Evolutionary conservation across 805 yeast species (phyloP).

Genomic region (Kodamaea neixiangensis): DNA sequence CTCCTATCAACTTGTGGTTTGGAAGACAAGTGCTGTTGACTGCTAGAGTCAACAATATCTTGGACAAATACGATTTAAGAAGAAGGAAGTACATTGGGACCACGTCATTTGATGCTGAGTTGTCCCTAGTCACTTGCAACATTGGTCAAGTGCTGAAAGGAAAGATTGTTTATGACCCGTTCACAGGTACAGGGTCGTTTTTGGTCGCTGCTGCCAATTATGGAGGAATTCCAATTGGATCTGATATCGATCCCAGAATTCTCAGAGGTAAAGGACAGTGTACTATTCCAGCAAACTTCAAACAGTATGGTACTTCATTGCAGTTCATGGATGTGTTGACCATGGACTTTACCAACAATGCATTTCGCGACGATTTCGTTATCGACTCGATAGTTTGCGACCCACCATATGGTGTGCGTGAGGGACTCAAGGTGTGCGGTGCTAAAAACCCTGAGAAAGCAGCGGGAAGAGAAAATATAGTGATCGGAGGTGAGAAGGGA

Average conservation of each 20-base stretch:
- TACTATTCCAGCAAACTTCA: conserved; percentile 65
- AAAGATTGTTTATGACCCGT: conserved; percentile 84
- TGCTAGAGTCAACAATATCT: conserved; percentile 60
- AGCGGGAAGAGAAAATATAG: conserved; percentile 67
- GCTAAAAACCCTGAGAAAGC: conserved; percentile 68
- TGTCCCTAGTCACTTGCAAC: conserved; percentile 84
- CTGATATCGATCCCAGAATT: conserved; percentile 85
- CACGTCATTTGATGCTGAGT: conserved; percentile 94
- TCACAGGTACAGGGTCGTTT: conserved; percentile 96
- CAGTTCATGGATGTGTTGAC: conserved; percentile 74
- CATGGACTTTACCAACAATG: conserved; percentile 94
- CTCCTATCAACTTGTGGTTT: conserved; percentile 65
- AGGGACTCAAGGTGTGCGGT: conserved; percentile 91
- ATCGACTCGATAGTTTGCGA: conserved; percentile 89
- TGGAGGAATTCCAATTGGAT: conserved; percentile 79
- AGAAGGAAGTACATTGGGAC: conserved; percentile 90
- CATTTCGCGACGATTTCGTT: conserved; percentile 60
- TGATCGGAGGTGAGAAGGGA: conserved; percentile 81
- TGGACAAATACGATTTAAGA: conserved; percentile 80
- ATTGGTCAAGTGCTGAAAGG: conserved; percentile 72
- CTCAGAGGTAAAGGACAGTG: conserved; percentile 67
- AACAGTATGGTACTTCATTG: conserved; percentile 62
- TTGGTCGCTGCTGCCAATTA: conserved; percentile 82
- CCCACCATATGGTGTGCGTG: conserved; percentile 98
- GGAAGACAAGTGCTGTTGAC: conserved; percentile 70